These are phyloP conservation scores for Paecilomyces variotii DNA, from an alignment of 2,329 filamentous ascomycete genomes.

Conservation along the genomic window DNA sequence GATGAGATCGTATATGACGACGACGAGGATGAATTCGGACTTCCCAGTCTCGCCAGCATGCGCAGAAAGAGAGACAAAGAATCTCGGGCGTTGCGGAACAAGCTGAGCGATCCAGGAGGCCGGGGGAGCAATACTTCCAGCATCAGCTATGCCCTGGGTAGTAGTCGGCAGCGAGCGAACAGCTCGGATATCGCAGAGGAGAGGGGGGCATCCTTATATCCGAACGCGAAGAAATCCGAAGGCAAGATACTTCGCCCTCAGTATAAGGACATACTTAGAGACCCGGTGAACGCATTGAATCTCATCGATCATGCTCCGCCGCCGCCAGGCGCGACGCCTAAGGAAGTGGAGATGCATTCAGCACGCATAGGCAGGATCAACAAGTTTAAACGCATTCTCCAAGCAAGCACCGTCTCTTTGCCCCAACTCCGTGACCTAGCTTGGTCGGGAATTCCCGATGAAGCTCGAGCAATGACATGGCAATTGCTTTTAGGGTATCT, in stretches of 20 bases:
- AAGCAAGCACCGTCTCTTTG: constrained; percentile 81
- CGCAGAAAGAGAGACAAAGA: constrained; percentile 57
- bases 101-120: constrained; percentile 39
- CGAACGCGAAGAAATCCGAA: constrained; percentile 78
- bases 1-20: constrained; percentile 76
- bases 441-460: constrained; percentile 90
- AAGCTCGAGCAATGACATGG: constrained; percentile 99
- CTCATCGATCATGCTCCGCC: constrained; percentile 80
- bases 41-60: constrained; percentile 88
- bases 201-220: constrained; percentile 72
- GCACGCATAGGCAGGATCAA: constrained; percentile 90
- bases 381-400: constrained; percentile 94
- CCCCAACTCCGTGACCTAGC: constrained; percentile 75
- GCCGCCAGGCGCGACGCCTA: constrained; percentile 64
- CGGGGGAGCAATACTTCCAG: constrained; percentile 14
- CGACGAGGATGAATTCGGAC: constrained; percentile 89
- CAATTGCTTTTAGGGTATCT: constrained; percentile 90
- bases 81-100: constrained; percentile 25
- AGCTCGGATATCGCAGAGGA: constrained; percentile 94
- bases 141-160: constrained; percentile 24
- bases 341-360: constrained; percentile 78
- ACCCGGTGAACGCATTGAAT: constrained; percentile 88
- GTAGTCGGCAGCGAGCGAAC: constrained; percentile 60
- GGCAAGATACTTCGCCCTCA: constrained; percentile 94
- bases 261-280: constrained; percentile 88